Evolutionary conservation across 1,284 basidiomycete genomes (phyloP), one percentile per base, ranked within the genome.

Genomic region (Kwoniella shivajii): DNA sequence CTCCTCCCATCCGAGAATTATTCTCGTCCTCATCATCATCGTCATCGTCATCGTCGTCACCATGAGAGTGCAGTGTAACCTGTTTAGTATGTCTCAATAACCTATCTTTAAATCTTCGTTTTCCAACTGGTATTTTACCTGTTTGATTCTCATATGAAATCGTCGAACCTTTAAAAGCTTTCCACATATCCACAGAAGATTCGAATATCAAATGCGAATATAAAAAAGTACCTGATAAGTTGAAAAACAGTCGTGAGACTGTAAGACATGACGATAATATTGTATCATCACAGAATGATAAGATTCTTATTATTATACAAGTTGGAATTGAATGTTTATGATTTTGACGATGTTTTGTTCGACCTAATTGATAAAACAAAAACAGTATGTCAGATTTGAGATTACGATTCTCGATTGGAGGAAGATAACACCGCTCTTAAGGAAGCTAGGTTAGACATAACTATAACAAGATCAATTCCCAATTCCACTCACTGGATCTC

Each of bases 201-300:
- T 24, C 16, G 3, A 61, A 45, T 2, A 26, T 30, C 6, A 61
- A 11, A 18, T 36, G 30, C 6, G 9, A 10, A 41, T 55, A 61
- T 47, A 61, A 45, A n/a, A 57, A 14, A 18, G 37, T 38, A n/a
- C 56, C 55, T 2, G 59, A 45, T n/a, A 61, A 43, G 30, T 50
- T 53, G 49, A 61, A 61, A 33, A 61, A 49, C 3, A 57, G 42
- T 22, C 56, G 50, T 5, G 59, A 61, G 30, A 55, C 59, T 37
- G 43, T 36, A 14, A 61, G 38, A 36, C 52, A 54, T 16, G 18
- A 24, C 9, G 24, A 11, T 6, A 61, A 44, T 20, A 47, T 50
- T 11, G 30, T 11, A 27, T 33, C 9, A 22, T 27, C 26, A 39
- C 50, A 50, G 47, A 31, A 55, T 16, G 56, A 48, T 29, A 61